Evolutionary conservation across 2,329 filamentous ascomycete genomes (phyloP).

Genomic region (Didymella pinodella): DNA sequence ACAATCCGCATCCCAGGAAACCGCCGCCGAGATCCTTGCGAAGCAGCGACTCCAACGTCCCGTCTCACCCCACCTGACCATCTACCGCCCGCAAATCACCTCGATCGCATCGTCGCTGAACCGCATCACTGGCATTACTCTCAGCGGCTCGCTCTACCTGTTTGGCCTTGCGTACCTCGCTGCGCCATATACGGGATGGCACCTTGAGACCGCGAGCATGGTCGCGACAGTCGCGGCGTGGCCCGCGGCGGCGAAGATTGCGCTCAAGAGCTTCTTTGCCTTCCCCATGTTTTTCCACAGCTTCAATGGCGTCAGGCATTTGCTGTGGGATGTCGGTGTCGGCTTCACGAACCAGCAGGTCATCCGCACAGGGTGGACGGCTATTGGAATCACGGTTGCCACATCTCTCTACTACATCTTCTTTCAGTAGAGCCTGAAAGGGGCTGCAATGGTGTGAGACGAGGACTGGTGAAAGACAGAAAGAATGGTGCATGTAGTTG

Average conservation of each 20-base stretch:
- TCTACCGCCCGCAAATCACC: conserved; percentile 88
- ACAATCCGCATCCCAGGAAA: conserved; percentile 62
- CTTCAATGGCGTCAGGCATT: conserved; percentile 75
- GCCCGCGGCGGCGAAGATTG: conserved; percentile 66
- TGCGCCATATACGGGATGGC: conserved; percentile 76
- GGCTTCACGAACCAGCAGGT: conserved; percentile 71
- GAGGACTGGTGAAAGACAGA: conserved; percentile 8
- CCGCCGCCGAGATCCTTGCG: conserved; percentile 73
- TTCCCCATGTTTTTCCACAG: conserved; percentile 73
- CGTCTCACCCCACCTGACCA: conserved; percentile 81
- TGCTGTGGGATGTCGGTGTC: conserved; percentile 72
- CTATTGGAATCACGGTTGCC: conserved; percentile 64
- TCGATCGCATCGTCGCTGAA: conserved; percentile 80
- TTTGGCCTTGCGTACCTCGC: conserved; percentile 83
- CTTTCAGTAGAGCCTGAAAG: conserved; percentile 25
- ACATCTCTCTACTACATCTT: conserved; percentile 44
- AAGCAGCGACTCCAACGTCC: conserved; percentile 83
- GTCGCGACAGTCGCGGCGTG: conserved; percentile 70
- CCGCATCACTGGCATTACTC: conserved; percentile 80
- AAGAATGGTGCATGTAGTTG: background rate
- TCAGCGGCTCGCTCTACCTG: conserved; percentile 78
- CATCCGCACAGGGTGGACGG: conserved; percentile 70
- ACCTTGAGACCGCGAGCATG: conserved; percentile 70
- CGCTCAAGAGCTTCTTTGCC: conserved; percentile 66
- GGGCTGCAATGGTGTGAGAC: background rate